Base-by-base conservation (phyloP, 2,329 filamentous ascomycete species). In the Trichoderma sp. region DNA sequence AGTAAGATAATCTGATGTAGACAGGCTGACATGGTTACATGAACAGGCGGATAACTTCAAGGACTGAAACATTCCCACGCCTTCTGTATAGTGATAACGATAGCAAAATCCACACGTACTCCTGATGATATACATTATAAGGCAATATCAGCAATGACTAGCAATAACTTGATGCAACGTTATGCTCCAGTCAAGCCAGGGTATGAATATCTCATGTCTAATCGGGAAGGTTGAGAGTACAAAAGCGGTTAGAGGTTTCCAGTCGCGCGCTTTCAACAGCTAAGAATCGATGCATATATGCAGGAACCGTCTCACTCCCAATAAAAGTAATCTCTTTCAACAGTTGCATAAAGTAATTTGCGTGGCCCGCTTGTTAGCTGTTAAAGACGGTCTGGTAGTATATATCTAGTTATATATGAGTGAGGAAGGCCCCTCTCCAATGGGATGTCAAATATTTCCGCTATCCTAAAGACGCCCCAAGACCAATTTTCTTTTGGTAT, bases 1-100 rank as follows among this genome's bases (percentile, higher is more conserved):
- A 58, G 55, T 26, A 28, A 26, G 13, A 66, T 56, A 55, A 34
- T 55, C 52, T 26, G 39, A 52, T 30, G 37, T 32, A 34, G 26
- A 24, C 14, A 26, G 26, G 52, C 63, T 34, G 63, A 66, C 52
- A 66, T 66, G 52, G 63, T 66, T 66, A 58, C 63, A 66, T 66
- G 63, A 66, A 66, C 21, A 21, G 26, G 37, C 24, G 55, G 26
- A n/a, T 34, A 34, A 14, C 32, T 16, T 39, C 4, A 13, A 49
- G 10, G 52, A 34, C 28, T 58, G 63, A 58, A 66, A 66, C 52
- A 66, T 58, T 21, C 37, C 52, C 10, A 56, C 37, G 24, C 28
- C 34, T 32, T 58, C 37, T 58, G 37, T 18, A 14, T 58, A 49
- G 16, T 26, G 26, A 14, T 7, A 58, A 10, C 5, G 63, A 66